phyloP scores from a whole-genome alignment of 768 basidiomycete genomes.

The Leccinum imitatum region DNA sequence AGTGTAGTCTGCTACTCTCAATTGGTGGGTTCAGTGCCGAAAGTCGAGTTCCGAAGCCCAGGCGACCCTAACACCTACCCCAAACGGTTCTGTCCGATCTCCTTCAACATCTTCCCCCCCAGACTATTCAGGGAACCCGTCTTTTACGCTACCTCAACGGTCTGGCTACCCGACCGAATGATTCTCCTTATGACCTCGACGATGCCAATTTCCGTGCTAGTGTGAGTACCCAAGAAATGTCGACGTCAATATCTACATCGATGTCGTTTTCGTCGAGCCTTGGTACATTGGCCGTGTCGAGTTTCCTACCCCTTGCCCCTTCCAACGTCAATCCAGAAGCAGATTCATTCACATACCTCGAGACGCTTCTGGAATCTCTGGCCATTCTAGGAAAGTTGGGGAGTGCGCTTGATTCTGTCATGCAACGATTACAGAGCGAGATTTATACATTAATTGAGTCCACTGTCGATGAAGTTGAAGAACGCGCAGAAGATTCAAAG shows the following conservation, averaged over 20 bases:
- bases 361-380: conserved; percentile 89
- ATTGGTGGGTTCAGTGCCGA: conserved; percentile 48
- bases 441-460: conserved; percentile 81
- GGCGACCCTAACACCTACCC: conserved; percentile 20
- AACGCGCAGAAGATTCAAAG: conserved; percentile 79
- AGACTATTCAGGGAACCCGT: conserved; percentile 44
- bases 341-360: conserved; percentile 92
- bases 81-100: conserved; percentile 22
- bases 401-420: conserved; percentile 75
- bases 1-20: conserved; percentile 10
- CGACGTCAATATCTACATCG: conserved; percentile 21
- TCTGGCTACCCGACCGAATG: conserved; percentile 71
- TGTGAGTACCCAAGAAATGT: conserved; percentile 19
- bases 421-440: conserved; percentile 81
- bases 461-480: conserved; percentile 89
- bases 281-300: conserved; percentile 19
- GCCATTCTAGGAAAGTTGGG: conserved; percentile 89
- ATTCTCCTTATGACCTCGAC: conserved; percentile 67
- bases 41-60: conserved; percentile 62
- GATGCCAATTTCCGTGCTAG: conserved; percentile 35
- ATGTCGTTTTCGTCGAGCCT: conserved; percentile 28
- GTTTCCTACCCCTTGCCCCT: conserved; percentile 23
- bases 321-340: conserved; percentile 71
- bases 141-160: conserved; percentile 63
- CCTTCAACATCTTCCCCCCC: conserved; percentile 38